Conservation (phyloP, 1,284 basidiomycete species). For the Apiotrichum veenhuisii region DNA sequence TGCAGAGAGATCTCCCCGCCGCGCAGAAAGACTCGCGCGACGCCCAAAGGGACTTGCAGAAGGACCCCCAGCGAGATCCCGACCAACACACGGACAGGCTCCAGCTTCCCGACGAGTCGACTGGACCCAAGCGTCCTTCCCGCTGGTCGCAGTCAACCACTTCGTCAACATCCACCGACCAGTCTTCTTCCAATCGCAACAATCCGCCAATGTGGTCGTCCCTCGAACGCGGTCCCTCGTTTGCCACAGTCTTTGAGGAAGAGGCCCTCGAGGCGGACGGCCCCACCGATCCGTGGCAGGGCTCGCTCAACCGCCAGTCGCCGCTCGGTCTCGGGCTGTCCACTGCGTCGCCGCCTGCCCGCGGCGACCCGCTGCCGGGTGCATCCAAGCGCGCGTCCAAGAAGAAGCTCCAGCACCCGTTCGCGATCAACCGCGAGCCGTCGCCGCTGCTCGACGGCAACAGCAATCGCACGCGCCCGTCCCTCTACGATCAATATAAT, state of each 20-base stretch:
- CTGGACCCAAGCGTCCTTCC: not conserved
- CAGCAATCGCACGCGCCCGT: slow-evolving; percentile 9
- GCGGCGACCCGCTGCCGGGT: no score
- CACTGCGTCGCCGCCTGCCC: no score
- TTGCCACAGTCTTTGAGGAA: slow-evolving; percentile 17
- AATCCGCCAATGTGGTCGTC: slow-evolving; percentile 1
- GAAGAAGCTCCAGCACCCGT: slow-evolving; percentile 31
- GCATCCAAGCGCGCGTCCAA: not conserved
- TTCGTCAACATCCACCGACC: not conserved
- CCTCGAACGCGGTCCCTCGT: slow-evolving; percentile 3
- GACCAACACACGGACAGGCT: not conserved
- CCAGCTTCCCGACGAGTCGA: not conserved
- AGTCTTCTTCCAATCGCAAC: not conserved
- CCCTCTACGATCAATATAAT: slow-evolving; percentile 25
- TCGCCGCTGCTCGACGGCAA: slow-evolving; percentile 19
- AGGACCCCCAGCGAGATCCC: not conserved
- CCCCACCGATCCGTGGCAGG: not conserved
- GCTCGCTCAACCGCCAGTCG: not conserved
- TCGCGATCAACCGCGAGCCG: slow-evolving; percentile 22
- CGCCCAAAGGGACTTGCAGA: not conserved
- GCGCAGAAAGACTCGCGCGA: no score
- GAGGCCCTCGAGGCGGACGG: slow-evolving; percentile 4
- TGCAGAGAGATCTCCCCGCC: no score
- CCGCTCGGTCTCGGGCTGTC: not conserved
- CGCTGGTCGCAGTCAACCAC: slow-evolving; percentile 2